Conservation (phyloP, 2,329 filamentous ascomycete genomes). For the Aspergillus sp. region DNA sequence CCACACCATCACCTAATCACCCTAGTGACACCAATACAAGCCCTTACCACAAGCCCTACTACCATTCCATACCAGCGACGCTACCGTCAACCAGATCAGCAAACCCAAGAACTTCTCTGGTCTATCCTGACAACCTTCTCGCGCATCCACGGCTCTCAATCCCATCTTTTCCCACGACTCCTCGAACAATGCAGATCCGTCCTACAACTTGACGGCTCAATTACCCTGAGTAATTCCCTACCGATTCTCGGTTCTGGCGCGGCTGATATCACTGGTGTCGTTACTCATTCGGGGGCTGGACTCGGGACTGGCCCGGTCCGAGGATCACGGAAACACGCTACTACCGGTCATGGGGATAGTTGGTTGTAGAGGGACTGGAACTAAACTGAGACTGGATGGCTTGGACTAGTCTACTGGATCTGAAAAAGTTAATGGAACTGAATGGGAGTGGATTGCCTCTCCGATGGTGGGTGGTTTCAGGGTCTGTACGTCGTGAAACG, state of each 20-base stretch:
- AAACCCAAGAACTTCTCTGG: conserved; percentile 30
- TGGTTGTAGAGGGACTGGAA: background rate
- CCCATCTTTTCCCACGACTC: conserved; percentile 28
- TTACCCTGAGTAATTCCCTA: conserved; percentile 22
- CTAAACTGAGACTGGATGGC: background rate
- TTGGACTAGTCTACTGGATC: no score
- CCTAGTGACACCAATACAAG: no score
- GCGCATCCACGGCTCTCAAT: conserved; percentile 32
- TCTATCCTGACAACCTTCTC: conserved; percentile 31
- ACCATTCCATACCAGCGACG: conserved; percentile 9
- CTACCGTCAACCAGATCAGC: conserved; percentile 17
- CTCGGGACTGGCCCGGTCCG: no score
- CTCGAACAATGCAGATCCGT: conserved; percentile 25
- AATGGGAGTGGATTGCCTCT: no score
- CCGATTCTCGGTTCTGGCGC: conserved; percentile 11
- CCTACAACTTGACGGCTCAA: conserved; percentile 23
- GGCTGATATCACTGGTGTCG: background rate
- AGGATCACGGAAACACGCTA: no score
- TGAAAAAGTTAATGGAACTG: no score
- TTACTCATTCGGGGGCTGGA: background rate
- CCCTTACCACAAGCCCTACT: conserved; percentile 20
- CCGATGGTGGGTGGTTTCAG: no score
- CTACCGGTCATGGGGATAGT: background rate
- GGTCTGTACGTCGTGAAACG: no score
- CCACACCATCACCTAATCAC: no score